Conservation (phyloP, 805 yeast species). For the Lipomyces mesembrius region DNA sequence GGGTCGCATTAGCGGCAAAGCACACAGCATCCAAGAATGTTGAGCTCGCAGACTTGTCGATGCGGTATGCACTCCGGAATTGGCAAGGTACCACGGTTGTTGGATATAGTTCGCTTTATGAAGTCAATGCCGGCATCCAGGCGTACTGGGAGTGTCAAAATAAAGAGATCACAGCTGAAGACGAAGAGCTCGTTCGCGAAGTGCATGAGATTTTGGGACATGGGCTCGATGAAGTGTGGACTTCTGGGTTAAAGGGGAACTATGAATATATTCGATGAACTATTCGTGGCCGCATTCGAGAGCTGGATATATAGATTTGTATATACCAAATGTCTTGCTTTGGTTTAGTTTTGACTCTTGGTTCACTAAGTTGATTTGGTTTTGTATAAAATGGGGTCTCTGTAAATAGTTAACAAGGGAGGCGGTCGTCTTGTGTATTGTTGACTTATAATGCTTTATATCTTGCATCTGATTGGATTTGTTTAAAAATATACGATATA, state of each 20-base stretch:
- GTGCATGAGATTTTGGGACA: constrained; percentile 55
- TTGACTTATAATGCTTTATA: neutral
- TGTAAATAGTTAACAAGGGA: neutral
- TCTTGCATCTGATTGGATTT: neutral
- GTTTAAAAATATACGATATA: neutral
- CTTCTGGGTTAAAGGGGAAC: constrained; percentile 50
- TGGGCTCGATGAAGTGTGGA: constrained; percentile 72
- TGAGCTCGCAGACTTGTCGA: constrained; percentile 82
- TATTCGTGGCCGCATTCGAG: neutral
- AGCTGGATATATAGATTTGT: neutral
- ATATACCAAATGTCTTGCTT: neutral
- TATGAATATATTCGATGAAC: neutral
- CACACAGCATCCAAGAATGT: constrained; percentile 54
- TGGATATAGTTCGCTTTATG: constrained; percentile 71
- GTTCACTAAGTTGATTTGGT: neutral
- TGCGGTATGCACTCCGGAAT: constrained; percentile 68
- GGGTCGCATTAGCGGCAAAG: constrained; percentile 53
- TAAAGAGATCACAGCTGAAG: constrained; percentile 49
- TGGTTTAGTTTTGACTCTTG: neutral
- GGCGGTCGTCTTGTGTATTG: neutral
- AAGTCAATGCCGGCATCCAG: constrained; percentile 64
- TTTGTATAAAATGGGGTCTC: neutral
- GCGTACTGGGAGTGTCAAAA: constrained; percentile 58
- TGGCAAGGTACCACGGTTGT: constrained; percentile 77
- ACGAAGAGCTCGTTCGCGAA: constrained; percentile 51